A percentile compares a stretch with the other conserved stretches of the same genome.
Conservation (phyloP, 208 protist genomes). For the Trypanosoma boissoni region DNA sequence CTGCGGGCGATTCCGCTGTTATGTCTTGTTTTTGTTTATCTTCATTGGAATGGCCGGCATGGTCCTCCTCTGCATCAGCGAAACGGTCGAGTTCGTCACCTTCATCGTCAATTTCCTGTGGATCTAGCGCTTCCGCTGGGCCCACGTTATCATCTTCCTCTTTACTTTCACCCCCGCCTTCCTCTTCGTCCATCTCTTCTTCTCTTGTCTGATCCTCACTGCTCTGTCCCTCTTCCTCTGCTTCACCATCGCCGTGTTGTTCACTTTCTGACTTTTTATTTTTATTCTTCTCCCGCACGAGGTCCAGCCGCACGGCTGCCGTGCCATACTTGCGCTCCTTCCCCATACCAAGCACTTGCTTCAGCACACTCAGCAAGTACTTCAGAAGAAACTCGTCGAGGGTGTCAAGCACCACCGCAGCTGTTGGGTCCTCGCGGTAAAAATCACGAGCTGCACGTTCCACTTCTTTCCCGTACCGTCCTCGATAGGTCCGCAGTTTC, state of each 20-base stretch:
- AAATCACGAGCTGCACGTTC: conserved; percentile 81
- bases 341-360: conserved; percentile 84
- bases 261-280: conserved; percentile 19
- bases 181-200: conserved; percentile 17
- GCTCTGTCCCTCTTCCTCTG: conserved; percentile 19
- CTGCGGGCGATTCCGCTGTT: background rate
- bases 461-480: conserved; percentile 76
- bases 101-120: conserved; percentile 34
- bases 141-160: background rate
- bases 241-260: conserved; percentile 7
- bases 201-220: conserved; percentile 10
- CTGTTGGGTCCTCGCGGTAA: conserved; percentile 81
- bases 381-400: conserved; percentile 89
- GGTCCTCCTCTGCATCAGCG: too few relatives aligned
- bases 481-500: conserved; percentile 82
- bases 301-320: conserved; percentile 66
- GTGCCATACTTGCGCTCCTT: conserved; percentile 68
- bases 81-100: conserved; percentile 73
- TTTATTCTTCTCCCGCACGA: conserved; percentile 50
- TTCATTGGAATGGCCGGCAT: background rate
- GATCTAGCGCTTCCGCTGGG: conserved; percentile 17
- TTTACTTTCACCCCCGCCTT: conserved; percentile 1
- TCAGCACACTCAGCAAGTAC: conserved; percentile 81
- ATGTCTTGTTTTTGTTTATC: background rate
- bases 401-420: conserved; percentile 83